These are phyloP conservation scores for Xylaria longipes DNA, from an alignment of 495 filamentous ascomycete species.

Conservation along the genomic window DNA sequence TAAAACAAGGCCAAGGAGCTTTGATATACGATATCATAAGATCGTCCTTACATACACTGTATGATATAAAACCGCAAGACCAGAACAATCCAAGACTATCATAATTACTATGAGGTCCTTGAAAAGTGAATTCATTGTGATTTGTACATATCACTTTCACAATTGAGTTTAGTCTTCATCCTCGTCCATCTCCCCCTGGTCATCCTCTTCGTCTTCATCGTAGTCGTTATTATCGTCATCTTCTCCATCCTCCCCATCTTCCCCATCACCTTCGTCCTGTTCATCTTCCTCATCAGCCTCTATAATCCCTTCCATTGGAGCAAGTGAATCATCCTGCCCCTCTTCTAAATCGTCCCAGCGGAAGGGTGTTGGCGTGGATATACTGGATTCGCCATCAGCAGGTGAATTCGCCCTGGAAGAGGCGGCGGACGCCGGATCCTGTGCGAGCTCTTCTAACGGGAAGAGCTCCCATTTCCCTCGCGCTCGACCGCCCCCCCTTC, in stretches of 20 bases:
- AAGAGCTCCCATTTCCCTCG: slow-evolving; percentile 25
- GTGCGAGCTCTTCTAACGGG: slow-evolving; percentile 27
- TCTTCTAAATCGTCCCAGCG: slow-evolving; percentile 40
- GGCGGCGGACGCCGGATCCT: slow-evolving; percentile 13
- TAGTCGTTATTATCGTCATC: slow-evolving; percentile 23
- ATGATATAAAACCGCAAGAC: neutral
- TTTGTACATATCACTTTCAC: neutral
- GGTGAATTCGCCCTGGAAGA: neutral
- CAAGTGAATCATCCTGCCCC: slow-evolving; percentile 12
- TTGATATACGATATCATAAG: neutral
- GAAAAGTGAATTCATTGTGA: neutral
- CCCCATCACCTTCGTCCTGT: slow-evolving; percentile 21
- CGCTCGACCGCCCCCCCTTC: slow-evolving; percentile 24
- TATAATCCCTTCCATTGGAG: slow-evolving; percentile 6
- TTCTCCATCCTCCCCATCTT: slow-evolving; percentile 17
- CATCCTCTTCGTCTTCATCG: slow-evolving; percentile 29
- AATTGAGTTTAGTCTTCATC: slow-evolving; percentile 19
- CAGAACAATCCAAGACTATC: neutral
- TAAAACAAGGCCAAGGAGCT: neutral
- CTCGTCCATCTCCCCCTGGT: slow-evolving; percentile 30
- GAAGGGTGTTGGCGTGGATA: slow-evolving; percentile 41
- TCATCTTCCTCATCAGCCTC: slow-evolving; percentile 28
- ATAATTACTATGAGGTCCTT: too few relatives aligned
- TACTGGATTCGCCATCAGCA: slow-evolving; percentile 4
- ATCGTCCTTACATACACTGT: neutral